Percentiles rank a stretch among this genome's conserved stretches.
Evolutionary conservation across 768 basidiomycete species (phyloP).

Genomic region (Lenzites betulinus): DNA sequence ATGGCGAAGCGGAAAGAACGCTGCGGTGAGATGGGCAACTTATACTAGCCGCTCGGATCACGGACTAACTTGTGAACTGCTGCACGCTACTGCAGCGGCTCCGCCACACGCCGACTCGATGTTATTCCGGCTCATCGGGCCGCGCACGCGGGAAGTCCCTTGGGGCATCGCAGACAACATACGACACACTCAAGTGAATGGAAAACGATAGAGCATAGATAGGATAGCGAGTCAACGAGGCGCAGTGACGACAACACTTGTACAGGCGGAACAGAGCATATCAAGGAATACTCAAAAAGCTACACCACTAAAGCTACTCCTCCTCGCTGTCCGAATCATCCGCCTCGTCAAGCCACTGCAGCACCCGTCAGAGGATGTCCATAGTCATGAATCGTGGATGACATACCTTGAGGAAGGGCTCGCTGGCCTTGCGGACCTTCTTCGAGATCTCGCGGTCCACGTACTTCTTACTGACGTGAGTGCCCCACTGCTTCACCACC

Average conservation of each 20-base stretch:
- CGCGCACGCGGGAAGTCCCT: too few relatives aligned
- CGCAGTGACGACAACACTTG: too few relatives aligned
- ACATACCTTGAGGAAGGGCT: constrained; percentile 89
- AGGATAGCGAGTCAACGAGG: too few relatives aligned
- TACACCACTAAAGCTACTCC: not conserved
- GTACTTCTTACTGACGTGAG: constrained; percentile 95
- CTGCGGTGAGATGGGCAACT: not conserved
- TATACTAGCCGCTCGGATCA: not conserved
- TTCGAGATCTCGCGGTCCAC: constrained; percentile 94
- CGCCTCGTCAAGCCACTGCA: constrained; percentile 85
- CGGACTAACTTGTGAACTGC: not conserved
- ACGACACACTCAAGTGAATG: too few relatives aligned
- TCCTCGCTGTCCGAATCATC: constrained; percentile 68
- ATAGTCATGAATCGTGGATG: not conserved
- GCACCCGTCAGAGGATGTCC: constrained; percentile 6
- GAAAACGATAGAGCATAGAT: too few relatives aligned
- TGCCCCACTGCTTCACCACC: constrained; percentile 88
- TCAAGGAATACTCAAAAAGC: too few relatives aligned
- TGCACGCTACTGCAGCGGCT: not conserved
- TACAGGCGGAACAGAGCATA: too few relatives aligned
- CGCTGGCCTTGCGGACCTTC: constrained; percentile 93
- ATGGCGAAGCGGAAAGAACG: not conserved
- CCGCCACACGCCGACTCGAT: not conserved
- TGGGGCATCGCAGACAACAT: not conserved
- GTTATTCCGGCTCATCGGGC: not conserved